Evolutionary conservation across 2,329 filamentous ascomycete species (phyloP).

Genomic region (Trichophaea hybrida): DNA sequence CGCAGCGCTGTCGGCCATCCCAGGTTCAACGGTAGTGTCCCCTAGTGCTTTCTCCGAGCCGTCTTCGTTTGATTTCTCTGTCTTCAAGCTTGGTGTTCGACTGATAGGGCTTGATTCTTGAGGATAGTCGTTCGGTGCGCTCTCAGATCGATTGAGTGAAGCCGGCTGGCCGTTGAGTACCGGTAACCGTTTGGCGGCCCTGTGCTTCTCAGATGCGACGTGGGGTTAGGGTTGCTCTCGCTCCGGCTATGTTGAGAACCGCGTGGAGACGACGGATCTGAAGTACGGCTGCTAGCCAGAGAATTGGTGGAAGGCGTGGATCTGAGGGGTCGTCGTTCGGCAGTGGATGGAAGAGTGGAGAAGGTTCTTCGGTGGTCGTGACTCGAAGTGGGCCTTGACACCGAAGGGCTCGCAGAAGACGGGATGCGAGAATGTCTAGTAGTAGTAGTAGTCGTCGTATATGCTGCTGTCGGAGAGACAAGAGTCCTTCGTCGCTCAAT

Average conservation of each 20-base stretch:
- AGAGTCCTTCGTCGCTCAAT: background rate
- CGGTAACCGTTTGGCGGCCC: background rate
- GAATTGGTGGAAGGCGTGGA: background rate
- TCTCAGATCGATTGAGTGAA: background rate
- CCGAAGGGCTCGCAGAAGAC: background rate
- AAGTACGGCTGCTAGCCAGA: background rate
- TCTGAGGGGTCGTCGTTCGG: conserved; percentile 3
- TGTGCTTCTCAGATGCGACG: background rate
- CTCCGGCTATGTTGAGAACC: background rate
- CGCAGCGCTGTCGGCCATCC: background rate
- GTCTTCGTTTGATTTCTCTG: background rate
- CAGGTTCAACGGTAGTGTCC: background rate
- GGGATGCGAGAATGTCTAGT: background rate
- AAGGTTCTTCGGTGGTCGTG: background rate
- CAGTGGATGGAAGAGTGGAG: background rate
- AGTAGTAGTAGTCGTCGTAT: background rate
- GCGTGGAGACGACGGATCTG: background rate
- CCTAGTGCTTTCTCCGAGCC: background rate
- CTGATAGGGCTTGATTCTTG: background rate
- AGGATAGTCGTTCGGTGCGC: background rate
- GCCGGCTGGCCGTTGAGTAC: background rate
- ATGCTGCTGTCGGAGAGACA: background rate
- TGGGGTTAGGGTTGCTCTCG: background rate
- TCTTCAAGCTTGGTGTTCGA: background rate
- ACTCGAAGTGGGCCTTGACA: conserved; percentile 1